These are phyloP conservation scores for Nitzschia palea DNA, from an alignment of 108 stramenopile genomes.

Conservation along the genomic window DNA sequence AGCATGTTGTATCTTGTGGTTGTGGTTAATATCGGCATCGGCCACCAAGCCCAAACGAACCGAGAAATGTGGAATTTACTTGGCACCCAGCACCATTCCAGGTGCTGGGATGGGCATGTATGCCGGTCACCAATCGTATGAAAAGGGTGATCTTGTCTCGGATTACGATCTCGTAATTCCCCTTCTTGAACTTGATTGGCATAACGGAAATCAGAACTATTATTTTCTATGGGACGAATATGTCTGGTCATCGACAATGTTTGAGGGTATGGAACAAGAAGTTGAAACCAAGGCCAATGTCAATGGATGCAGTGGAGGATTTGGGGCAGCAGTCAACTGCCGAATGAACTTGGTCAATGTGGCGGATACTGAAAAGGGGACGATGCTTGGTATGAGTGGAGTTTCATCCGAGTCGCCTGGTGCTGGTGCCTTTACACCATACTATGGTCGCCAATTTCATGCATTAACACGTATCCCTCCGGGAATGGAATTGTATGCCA, in stretches of 20 bases:
- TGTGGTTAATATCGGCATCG: no score
- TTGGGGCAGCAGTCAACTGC: constrained; percentile 52
- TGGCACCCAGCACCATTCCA: constrained; percentile 49
- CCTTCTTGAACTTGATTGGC: constrained; percentile 29
- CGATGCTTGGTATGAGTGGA: constrained; percentile 16
- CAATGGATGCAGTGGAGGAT: constrained; percentile 23
- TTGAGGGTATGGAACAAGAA: constrained; percentile 35
- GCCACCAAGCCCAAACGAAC: not conserved
- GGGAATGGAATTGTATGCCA: constrained; percentile 27
- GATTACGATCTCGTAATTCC: constrained; percentile 31
- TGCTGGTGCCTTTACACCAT: constrained; percentile 31
- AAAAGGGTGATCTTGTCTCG: constrained; percentile 17
- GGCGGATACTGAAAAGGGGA: constrained; percentile 16
- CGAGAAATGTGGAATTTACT: constrained; percentile 35
- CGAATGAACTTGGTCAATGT: constrained; percentile 39
- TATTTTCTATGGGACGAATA: constrained; percentile 23
- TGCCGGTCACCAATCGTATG: constrained; percentile 10
- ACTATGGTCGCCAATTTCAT: constrained; percentile 16
- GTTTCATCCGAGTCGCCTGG: constrained; percentile 32
- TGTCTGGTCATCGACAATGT: constrained; percentile 15
- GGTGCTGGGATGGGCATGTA: constrained; percentile 45
- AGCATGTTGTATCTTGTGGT: no score
- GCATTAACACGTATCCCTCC: constrained; percentile 21
- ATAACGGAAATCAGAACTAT: constrained; percentile 8
- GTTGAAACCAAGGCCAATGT: constrained; percentile 3